phyloP scores from a whole-genome alignment of 345 rosid genomes.

The Physaria fendleri region DNA sequence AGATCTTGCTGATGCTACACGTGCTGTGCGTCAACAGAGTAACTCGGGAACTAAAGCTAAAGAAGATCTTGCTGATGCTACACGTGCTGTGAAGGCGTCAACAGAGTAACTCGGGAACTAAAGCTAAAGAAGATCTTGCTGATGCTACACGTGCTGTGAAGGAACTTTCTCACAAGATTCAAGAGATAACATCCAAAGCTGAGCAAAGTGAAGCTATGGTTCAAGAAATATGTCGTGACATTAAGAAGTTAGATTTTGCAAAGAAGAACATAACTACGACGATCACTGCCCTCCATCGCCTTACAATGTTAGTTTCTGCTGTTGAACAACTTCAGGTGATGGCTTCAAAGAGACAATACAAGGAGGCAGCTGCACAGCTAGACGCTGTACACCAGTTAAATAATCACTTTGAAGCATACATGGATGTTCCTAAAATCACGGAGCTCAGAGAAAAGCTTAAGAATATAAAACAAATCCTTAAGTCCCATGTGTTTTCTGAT shows the following conservation, averaged over 20 bases:
- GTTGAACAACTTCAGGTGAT: conserved; percentile 94
- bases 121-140: conserved; percentile 97
- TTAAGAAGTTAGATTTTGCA: conserved; percentile 92
- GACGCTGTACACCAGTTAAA: conserved; percentile 33
- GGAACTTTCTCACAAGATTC: conserved; percentile 89
- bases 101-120: conserved; percentile 89
- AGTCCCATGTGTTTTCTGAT: background rate
- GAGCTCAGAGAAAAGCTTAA: background rate
- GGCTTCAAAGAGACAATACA: conserved; percentile 90
- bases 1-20: conserved; percentile 90
- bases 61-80: conserved; percentile 96
- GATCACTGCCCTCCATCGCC: conserved; percentile 91
- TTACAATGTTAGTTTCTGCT: conserved; percentile 92
- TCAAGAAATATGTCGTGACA: conserved; percentile 91
- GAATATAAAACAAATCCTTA: background rate
- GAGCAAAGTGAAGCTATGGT: conserved; percentile 94
- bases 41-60: conserved; percentile 92
- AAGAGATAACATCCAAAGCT: conserved; percentile 88
- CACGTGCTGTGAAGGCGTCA: conserved; percentile 48
- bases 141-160: conserved; percentile 84
- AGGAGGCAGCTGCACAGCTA: conserved; percentile 89
- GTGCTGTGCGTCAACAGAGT: conserved; percentile 59
- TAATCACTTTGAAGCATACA: background rate
- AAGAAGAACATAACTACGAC: conserved; percentile 91
- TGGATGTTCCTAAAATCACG: conserved; percentile 61